phyloP scores from a whole-genome alignment of 768 basidiomycete species.

The Termitomyces sp. region DNA sequence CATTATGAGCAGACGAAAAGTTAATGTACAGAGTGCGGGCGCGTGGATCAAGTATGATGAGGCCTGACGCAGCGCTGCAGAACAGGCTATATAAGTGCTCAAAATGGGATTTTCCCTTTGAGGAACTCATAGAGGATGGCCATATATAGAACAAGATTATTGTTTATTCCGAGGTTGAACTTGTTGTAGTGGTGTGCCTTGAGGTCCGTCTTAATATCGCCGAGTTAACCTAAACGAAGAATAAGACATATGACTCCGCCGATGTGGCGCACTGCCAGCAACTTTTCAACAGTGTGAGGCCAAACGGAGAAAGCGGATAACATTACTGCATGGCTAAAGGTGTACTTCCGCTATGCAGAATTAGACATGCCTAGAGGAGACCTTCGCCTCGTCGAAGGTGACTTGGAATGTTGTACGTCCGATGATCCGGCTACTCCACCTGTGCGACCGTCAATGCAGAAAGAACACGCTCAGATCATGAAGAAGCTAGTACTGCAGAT shows the following conservation, averaged over 20 bases:
- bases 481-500: not conserved
- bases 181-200: constrained; percentile 1
- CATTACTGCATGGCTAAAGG: constrained; percentile 76
- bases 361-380: constrained; percentile 62
- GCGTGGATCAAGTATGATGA: not conserved
- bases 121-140: not conserved
- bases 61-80: not conserved
- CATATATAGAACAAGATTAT: constrained; percentile 1
- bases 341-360: constrained; percentile 22
- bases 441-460: constrained; percentile 1
- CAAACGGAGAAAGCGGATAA: constrained; percentile 35
- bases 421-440: constrained; percentile 18
- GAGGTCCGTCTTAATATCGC: no score
- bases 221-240: not conserved
- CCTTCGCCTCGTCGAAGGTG: constrained; percentile 66
- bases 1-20: no score
- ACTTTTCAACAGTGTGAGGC: no score
- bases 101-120: not conserved
- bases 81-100: not conserved
- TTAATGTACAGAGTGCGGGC: no score
- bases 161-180: not conserved
- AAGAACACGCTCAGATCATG: constrained; percentile 4
- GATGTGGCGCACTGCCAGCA: not conserved
- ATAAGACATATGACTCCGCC: not conserved
- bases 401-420: constrained; percentile 54